phyloP scores from a whole-genome alignment of 1,139 yeast genomes.

The Scheffersomyces insectosa region DNA sequence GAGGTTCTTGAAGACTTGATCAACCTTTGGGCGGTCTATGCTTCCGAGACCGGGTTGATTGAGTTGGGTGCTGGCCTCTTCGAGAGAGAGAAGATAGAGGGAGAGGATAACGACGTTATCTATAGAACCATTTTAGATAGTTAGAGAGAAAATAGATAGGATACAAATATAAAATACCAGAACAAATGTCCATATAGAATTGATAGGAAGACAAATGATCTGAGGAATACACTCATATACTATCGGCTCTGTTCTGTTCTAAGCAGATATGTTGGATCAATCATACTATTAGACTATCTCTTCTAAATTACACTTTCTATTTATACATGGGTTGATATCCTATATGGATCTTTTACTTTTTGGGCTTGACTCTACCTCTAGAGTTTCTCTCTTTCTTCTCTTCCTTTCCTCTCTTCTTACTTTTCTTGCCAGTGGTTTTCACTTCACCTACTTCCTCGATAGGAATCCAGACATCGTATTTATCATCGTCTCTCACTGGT shows the following conservation, averaged over 20 bases:
- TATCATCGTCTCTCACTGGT: conserved; percentile 26
- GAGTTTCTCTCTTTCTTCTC: conserved; percentile 3
- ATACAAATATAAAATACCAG: too few species aligned
- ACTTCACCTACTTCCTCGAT: conserved; percentile 12
- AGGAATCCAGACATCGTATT: conserved; percentile 43
- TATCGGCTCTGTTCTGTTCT: too few species aligned
- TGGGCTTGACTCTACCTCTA: too few species aligned
- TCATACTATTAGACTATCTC: too few species aligned
- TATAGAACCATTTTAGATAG: conserved; percentile 1
- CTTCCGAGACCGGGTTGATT: conserved; percentile 54
- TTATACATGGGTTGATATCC: too few species aligned
- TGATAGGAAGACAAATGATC: too few species aligned
- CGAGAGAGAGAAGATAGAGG: conserved; percentile 6
- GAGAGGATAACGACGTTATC: conserved; percentile 1
- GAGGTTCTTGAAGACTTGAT: conserved; percentile 39
- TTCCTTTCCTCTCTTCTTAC: conserved; percentile 8
- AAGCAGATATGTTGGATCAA: too few species aligned
- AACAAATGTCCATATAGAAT: too few species aligned
- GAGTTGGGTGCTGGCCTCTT: conserved; percentile 25
- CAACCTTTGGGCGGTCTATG: conserved; percentile 53
- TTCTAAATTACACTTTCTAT: too few species aligned
- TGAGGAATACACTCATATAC: too few species aligned
- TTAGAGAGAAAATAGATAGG: not conserved
- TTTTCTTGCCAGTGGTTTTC: not conserved
- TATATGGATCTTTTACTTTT: too few species aligned